phyloP scores from a whole-genome alignment of 2,329 filamentous ascomycete species.

The Ploettnerulaceae sp. region DNA sequence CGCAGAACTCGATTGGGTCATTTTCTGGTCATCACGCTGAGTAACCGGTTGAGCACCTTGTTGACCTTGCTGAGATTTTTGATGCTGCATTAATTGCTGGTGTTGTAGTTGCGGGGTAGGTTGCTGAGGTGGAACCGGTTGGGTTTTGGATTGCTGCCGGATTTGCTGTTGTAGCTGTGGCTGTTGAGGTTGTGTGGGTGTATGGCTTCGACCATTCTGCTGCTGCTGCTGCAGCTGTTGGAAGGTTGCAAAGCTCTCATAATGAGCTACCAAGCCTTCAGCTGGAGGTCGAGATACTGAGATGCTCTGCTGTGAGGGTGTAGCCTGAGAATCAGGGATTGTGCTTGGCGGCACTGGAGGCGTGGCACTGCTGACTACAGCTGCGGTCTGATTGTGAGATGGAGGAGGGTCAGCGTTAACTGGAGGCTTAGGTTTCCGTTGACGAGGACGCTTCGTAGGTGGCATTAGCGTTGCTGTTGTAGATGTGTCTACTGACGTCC shows the following conservation, averaged over 20 bases:
- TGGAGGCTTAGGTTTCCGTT: slow-evolving; percentile 36
- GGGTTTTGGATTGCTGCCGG: slow-evolving; percentile 8
- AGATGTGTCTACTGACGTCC: slow-evolving; percentile 24
- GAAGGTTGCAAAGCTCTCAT: slow-evolving; percentile 30
- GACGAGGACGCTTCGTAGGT: slow-evolving; percentile 37
- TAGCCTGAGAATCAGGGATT: slow-evolving; percentile 29
- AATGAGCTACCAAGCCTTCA: slow-evolving; percentile 34
- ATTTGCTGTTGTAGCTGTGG: slow-evolving; percentile 9
- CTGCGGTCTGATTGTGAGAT: slow-evolving; percentile 26
- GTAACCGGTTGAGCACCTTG: slow-evolving; percentile 27
- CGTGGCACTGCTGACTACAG: slow-evolving; percentile 29
- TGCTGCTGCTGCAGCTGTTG: slow-evolving; percentile 27
- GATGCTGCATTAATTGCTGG: slow-evolving; percentile 14
- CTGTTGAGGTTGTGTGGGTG: slow-evolving; percentile 12
- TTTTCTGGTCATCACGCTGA: slow-evolving; percentile 28
- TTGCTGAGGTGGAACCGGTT: slow-evolving; percentile 8
- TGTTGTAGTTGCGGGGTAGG: slow-evolving; percentile 11
- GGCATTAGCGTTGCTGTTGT: slow-evolving; percentile 27
- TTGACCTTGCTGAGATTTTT: slow-evolving; percentile 15
- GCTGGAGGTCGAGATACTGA: slow-evolving; percentile 29
- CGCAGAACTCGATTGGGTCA: slow-evolving; percentile 20
- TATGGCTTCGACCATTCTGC: slow-evolving; percentile 20
- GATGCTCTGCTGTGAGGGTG: slow-evolving; percentile 24
- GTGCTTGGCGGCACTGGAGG: slow-evolving; percentile 28
- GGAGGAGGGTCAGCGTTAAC: slow-evolving; percentile 24